Base-by-base conservation (phyloP, 179 eudicot genomes). In the Patellifolia procumbens region DNA sequence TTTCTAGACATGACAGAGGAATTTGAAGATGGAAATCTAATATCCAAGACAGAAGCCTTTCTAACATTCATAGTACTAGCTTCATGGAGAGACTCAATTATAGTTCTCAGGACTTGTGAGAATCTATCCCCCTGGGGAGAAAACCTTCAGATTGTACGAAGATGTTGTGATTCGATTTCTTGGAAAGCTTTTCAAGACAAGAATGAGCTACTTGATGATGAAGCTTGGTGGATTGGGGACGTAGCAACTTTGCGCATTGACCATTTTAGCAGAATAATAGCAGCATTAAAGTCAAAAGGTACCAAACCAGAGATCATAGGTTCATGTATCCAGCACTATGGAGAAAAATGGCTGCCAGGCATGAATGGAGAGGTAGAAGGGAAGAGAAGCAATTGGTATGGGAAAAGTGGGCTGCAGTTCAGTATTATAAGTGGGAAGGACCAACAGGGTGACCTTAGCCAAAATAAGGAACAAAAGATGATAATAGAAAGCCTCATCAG, bases 81-180 rank as follows among this genome's bases (percentile, higher is more conserved):
- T 34, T 84, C 91, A 32, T 88, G 91, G 91, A 85, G 79, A 72
- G 89, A 88, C 70, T 82, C 85, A n/a, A 79, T 89, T 35, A 77
- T 79, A 37, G 93, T 86, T 52, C 83, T 89, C 37, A 86, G 78
- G 72, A 78, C 88, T 17, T 88, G 90, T 49, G 85, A 85, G 74
- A 77, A 73, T 35, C 81, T 88, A 16, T 87, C 89, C 71, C 91
- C 94, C 16, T 88, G 91, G 94, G 87, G 87, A 15, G 91, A 88
- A 73, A 87, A 87, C 80, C 84, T 87, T 67, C 89, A 88, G 76
- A 86, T 90, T 28, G 88, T 88, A 3, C 39, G 89, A 29, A 85
- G 94, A 77, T 90, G 94, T 69, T 84, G 89, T 48, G 94, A 88
- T 37, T 83, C 90, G 48, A 81, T 87, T 34, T 82, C 90, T 59